phyloP scores from a whole-genome alignment of 306 rosid genomes.

The Alnus rubra region DNA sequence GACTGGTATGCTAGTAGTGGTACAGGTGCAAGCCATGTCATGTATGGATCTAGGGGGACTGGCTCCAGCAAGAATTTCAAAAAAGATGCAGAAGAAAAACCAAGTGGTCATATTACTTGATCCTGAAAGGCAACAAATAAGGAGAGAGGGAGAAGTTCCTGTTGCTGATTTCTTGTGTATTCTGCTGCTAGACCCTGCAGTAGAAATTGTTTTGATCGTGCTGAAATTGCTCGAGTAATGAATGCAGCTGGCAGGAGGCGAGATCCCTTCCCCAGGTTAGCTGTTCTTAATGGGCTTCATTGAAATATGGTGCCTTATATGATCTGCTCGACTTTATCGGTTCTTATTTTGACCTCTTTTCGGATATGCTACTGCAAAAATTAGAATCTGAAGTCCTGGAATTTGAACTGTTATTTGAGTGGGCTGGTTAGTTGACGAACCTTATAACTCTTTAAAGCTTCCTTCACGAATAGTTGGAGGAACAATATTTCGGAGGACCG shows the following conservation, averaged over 20 bases:
- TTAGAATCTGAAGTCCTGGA: constrained; percentile 5
- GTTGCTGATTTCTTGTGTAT: constrained; percentile 94
- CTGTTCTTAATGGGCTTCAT: not conserved
- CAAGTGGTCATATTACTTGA: constrained; percentile 86
- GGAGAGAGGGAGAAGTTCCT: constrained; percentile 93
- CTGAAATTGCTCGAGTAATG: constrained; percentile 97
- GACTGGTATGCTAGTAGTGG: constrained; percentile 73
- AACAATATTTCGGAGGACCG: too few relatives aligned
- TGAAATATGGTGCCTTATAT: not conserved
- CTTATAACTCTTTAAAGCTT: not conserved
- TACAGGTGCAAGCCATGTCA: constrained; percentile 92
- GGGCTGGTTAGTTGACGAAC: not conserved
- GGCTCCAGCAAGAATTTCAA: constrained; percentile 92
- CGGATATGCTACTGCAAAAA: not conserved
- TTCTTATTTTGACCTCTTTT: not conserved
- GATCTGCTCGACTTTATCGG: not conserved
- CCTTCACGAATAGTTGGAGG: not conserved
- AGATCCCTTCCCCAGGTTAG: constrained; percentile 95
- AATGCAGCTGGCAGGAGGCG: constrained; percentile 94
- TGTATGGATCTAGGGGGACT: constrained; percentile 84
- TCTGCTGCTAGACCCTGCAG: constrained; percentile 91
- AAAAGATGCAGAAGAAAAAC: constrained; percentile 81
- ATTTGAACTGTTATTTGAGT: not conserved
- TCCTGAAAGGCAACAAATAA: constrained; percentile 89
- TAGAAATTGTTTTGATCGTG: constrained; percentile 96